These are phyloP conservation scores for Leccinum ponderosum DNA, from an alignment of 1,284 basidiomycete species.

Conservation along the genomic window DNA sequence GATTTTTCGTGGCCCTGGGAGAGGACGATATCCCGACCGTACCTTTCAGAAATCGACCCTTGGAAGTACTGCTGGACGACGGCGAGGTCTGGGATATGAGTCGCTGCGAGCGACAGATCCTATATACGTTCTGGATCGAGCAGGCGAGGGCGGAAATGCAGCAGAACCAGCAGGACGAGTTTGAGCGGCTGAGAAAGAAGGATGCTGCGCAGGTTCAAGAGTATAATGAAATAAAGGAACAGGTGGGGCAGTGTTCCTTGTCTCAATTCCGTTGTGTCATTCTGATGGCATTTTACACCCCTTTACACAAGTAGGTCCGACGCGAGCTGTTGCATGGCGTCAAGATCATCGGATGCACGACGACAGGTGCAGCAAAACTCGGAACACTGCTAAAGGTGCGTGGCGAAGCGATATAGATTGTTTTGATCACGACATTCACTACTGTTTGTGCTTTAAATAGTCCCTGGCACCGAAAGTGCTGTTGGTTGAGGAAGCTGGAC, in stretches of 20 bases:
- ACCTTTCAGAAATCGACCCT: constrained; percentile 35
- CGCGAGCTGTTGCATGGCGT: constrained; percentile 49
- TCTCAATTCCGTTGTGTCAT: constrained; percentile 7
- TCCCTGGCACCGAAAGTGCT: constrained; percentile 54
- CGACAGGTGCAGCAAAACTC: constrained; percentile 70
- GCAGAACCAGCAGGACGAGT: constrained; percentile 38
- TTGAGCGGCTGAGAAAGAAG: constrained; percentile 35
- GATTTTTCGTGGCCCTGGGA: constrained; percentile 40
- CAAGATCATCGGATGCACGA: constrained; percentile 72
- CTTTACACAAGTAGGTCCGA: constrained; percentile 15
- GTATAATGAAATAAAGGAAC: constrained; percentile 38
- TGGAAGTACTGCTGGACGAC: constrained; percentile 39
- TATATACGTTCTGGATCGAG: constrained; percentile 41
- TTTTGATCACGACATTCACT: not conserved
- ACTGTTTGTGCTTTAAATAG: constrained; percentile 32
- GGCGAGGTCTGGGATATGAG: constrained; percentile 48
- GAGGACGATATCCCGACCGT: constrained; percentile 33
- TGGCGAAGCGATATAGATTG: not conserved
- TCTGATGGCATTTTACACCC: not conserved
- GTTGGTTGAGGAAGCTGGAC: constrained; percentile 73
- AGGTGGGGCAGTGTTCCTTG: constrained; percentile 32
- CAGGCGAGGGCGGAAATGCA: constrained; percentile 30
- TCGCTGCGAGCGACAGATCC: constrained; percentile 37
- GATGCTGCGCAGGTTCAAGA: constrained; percentile 32
- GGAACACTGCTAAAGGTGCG: constrained; percentile 55